Evolutionary conservation across 192 early-diverging fungal species (phyloP), one percentile per base, ranked within the genome.

Genomic region (Fimicolochytrium jonesii): DNA sequence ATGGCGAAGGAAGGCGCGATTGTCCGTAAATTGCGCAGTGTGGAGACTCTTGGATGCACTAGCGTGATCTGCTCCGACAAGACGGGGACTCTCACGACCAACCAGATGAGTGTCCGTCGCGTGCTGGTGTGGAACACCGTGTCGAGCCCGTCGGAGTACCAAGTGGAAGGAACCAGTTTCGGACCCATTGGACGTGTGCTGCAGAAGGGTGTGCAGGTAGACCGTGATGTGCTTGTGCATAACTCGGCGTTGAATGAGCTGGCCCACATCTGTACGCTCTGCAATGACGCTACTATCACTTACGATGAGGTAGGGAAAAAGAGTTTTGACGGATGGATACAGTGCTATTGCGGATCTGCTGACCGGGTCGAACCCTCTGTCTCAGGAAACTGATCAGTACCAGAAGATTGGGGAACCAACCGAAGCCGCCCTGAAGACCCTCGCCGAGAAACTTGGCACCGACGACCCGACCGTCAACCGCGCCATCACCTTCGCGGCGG

Each of bases 41-140:
- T 99, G 45, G 97, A 99, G 78, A 98, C 97, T 1, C 81, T 99
- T 34, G 97, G 97, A 7, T 94, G 95, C 75, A 97, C 94, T 26
- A 88, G 86, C 68, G 90, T 98, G 48, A 97, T 99, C 69, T 99
- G 97, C 76, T 95, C 94, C 7, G 97, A 99, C 83, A 99, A 99
- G 80, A 99, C 97, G 17, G 97, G 97, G 49, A 99, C 97, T 31
- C 80, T 99, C 67, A 99, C 97, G 11, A 97, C 94, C 26, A 96
- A 96, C 76, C 90, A 96, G 71, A 99, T 99, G 97, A 89, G 87
- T 56, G 76, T 77, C 20, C 56, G 75, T 31, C 28, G 55, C 17
- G 58, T 77, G 9, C 30, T 72, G 2, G 78, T 92, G 1, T 75
- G 84, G 36, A 82, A 81, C 50, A 67, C 62, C 10, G 49, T 61